phyloP scores from a whole-genome alignment of 768 basidiomycete species.

The Kwoniella sp. region DNA sequence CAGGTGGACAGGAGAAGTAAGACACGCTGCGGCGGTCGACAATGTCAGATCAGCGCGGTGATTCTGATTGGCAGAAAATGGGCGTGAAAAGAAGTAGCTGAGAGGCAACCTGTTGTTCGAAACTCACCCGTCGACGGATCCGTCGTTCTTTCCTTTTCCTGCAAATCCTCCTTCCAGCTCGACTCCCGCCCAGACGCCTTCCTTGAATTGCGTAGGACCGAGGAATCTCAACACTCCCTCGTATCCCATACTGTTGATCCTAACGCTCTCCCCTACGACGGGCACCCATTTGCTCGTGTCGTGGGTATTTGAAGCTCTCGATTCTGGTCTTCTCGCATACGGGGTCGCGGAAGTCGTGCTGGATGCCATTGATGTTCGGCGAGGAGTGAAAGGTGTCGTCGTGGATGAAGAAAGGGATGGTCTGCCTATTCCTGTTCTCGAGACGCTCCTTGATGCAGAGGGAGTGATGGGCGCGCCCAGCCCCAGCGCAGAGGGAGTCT shows the following conservation, averaged over 20 bases:
- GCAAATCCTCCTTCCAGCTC: slow-evolving; percentile 80
- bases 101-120: neutral
- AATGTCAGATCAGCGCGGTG: neutral
- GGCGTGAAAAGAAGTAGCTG: neutral
- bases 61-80: slow-evolving; percentile 1
- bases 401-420: slow-evolving; percentile 14
- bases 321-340: slow-evolving; percentile 42
- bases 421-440: slow-evolving; percentile 26
- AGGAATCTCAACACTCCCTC: slow-evolving; percentile 80
- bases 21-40: slow-evolving; percentile 62
- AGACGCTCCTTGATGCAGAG: slow-evolving; percentile 31
- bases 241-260: slow-evolving; percentile 81
- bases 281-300: slow-evolving; percentile 39
- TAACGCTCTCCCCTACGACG: slow-evolving; percentile 77
- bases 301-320: slow-evolving; percentile 30
- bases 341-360: slow-evolving; percentile 43
- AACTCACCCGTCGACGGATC: slow-evolving; percentile 81
- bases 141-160: slow-evolving; percentile 95
- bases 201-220: slow-evolving; percentile 85
- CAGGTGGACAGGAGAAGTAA: slow-evolving; percentile 82
- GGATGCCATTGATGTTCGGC: slow-evolving; percentile 48
- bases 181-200: slow-evolving; percentile 90
- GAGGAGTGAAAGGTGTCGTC: slow-evolving; percentile 34
- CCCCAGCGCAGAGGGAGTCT: slow-evolving; percentile 36
- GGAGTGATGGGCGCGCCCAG: slow-evolving; percentile 39